Evolutionary conservation across 352 stramenopile species (phyloP).

Genomic region (Phytophthora citrophthora): DNA sequence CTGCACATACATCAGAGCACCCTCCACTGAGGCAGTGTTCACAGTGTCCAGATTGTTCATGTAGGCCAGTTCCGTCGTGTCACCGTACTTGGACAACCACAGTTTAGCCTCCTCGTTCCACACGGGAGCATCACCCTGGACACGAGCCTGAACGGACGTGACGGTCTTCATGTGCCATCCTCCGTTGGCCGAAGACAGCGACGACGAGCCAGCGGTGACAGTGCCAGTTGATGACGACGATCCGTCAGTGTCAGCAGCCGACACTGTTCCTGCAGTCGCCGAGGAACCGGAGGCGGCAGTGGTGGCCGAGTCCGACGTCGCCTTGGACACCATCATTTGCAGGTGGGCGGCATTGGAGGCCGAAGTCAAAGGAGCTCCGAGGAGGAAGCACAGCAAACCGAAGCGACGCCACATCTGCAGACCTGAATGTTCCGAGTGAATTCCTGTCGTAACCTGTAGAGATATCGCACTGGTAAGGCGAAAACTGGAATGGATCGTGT

Average conservation of each 20-base stretch:
- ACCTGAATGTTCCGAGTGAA: background rate
- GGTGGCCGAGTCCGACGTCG: slow-evolving; percentile 3
- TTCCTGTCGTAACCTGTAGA: background rate
- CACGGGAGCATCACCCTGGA: slow-evolving; percentile 54
- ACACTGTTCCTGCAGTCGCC: slow-evolving; percentile 2
- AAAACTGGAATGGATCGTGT: slow-evolving; percentile 16
- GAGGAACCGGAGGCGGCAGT: slow-evolving; percentile 12
- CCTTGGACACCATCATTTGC: slow-evolving; percentile 22
- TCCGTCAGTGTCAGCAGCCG: slow-evolving; percentile 2
- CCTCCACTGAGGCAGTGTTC: slow-evolving; percentile 63
- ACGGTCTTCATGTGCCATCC: slow-evolving; percentile 40
- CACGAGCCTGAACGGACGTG: slow-evolving; percentile 52
- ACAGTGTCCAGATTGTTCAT: slow-evolving; percentile 58
- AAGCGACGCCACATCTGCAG: slow-evolving; percentile 5
- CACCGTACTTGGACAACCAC: slow-evolving; percentile 49
- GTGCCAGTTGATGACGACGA: slow-evolving; percentile 12
- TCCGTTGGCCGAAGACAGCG: slow-evolving; percentile 7
- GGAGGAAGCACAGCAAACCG: slow-evolving; percentile 3
- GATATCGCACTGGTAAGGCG: slow-evolving; percentile 12
- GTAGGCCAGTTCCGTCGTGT: slow-evolving; percentile 46
- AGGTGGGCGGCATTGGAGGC: slow-evolving; percentile 6
- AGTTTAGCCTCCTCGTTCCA: slow-evolving; percentile 39
- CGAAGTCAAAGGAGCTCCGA: slow-evolving; percentile 6
- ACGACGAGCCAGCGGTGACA: background rate
- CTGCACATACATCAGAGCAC: slow-evolving; percentile 67